Evolutionary conservation across 805 yeast species (phyloP).

Genomic region (Ogataea paradorogensis): DNA sequence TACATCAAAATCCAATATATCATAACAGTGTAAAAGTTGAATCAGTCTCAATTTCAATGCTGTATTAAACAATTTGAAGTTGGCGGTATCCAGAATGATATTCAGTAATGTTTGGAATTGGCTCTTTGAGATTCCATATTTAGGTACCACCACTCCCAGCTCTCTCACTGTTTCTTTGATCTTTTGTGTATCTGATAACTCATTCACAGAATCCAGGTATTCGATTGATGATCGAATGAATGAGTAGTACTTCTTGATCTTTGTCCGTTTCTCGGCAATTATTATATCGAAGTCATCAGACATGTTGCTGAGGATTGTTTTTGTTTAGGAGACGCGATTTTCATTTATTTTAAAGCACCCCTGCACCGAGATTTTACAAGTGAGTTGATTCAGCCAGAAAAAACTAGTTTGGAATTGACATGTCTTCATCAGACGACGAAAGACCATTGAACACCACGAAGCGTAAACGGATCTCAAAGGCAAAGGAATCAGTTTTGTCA

Average conservation of each 20-base stretch:
- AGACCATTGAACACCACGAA: constrained; percentile 11
- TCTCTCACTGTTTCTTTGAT: constrained; percentile 15
- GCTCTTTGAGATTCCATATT: constrained; percentile 20
- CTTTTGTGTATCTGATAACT: not conserved
- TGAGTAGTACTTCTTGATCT: constrained; percentile 10
- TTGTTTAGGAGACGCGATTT: constrained; percentile 10
- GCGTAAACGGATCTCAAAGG: constrained; percentile 4
- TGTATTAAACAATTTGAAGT: constrained; percentile 13
- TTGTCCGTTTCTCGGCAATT: constrained; percentile 3
- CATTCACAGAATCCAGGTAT: not conserved
- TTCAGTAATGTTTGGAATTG: constrained; percentile 24
- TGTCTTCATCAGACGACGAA: constrained; percentile 24
- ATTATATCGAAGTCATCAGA: not conserved
- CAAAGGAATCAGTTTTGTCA: constrained; percentile 1
- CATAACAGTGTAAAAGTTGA: constrained; percentile 18
- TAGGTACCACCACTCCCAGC: constrained; percentile 23
- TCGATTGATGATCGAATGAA: constrained; percentile 12
- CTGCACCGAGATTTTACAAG: constrained; percentile 1
- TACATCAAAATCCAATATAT: constrained; percentile 23
- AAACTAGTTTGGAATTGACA: constrained; percentile 3
- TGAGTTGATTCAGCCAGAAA: not conserved
- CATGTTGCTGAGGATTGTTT: constrained; percentile 1
- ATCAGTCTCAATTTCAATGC: constrained; percentile 17
- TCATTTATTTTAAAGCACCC: not conserved
- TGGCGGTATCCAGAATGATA: constrained; percentile 17